Evolutionary conservation across 352 stramenopile genomes (phyloP), one percentile per base, ranked within the genome.

Genomic region (Phytophthora colocasiae): DNA sequence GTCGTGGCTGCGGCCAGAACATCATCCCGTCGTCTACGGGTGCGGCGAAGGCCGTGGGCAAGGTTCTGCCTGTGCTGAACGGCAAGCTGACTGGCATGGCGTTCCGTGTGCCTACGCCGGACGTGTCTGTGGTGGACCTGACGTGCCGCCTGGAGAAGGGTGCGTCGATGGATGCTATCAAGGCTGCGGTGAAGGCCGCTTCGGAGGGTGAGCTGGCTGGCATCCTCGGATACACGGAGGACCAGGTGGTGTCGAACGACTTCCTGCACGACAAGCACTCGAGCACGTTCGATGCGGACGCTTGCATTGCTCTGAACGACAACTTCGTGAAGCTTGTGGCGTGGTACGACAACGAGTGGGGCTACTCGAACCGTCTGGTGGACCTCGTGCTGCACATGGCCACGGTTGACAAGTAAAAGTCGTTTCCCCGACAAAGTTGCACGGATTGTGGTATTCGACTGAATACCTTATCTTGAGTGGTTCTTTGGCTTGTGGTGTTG

Each of bases 281-380:
- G 50, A 60, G 36, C 47, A 74, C 50, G 40, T 75, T 78, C 47
- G 62, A 78, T 36, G 71, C 66, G 19, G 49, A 62, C n/a, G 66
- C 66, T 10, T 63, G 66, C 44, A 74, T 74, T 48, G 66, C 60
- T 63, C 93, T 99, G 66, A 99, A 97, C 73, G 89, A 97, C 67
- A 89, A 97, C 78, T 99, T 99, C 75, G 96, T 99, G 64, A 99
- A 99, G 97, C 89, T 99, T 69, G 90, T 99, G 50, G 94, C 95
- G 60, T 99, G 97, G 97, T 99, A 99, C 81, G 98, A 99, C 89
- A 99, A 36, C 91, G 97, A 99, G 83, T 99, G 94, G 85, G 97
- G 97, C 69, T 99, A 99, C 96, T 98, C 86, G 67, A 91, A 90
- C 90, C 95, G 97, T 84, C 85, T 99, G 61, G 83, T 99, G 74